Evolutionary conservation across 495 filamentous ascomycete genomes (phyloP).

Genomic region (Filosporella fistucella): DNA sequence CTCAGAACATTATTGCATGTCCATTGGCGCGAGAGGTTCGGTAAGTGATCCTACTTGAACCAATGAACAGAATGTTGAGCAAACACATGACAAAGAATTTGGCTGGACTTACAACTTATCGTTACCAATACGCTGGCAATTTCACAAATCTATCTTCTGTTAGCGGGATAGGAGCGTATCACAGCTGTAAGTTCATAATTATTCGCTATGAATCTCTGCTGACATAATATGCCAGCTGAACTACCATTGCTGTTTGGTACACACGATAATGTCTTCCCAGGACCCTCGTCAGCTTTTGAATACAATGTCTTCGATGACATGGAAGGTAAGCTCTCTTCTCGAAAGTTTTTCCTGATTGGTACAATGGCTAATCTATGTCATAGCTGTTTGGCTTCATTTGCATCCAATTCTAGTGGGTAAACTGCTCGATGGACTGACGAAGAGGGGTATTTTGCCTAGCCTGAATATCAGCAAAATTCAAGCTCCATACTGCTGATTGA

Average conservation of each 20-base stretch:
- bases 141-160: conserved; percentile 38
- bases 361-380: neutral
- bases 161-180: conserved; percentile 47
- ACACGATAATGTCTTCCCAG: neutral
- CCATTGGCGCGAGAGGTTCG: neutral
- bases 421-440: conserved; percentile 2
- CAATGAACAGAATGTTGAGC: neutral
- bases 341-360: neutral
- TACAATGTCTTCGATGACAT: neutral
- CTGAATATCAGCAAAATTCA: conserved; percentile 2
- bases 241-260: neutral
- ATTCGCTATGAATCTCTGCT: neutral
- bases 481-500: conserved; percentile 4
- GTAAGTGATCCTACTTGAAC: neutral
- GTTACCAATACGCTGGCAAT: conserved; percentile 44
- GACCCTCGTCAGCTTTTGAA: neutral
- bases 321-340: neutral
- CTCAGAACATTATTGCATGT: conserved; percentile 9
- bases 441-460: conserved; percentile 6
- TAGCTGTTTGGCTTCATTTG: conserved; percentile 26
- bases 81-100: neutral
- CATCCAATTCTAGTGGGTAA: conserved; percentile 1
- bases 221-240: neutral
- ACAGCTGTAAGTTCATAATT: conserved; percentile 13
- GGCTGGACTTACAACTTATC: conserved; percentile 34